A percentile compares a stretch with the other conserved stretches of the same genome.
Evolutionary conservation across 305 asterid genomes (phyloP).

Genomic region (Fraxinus latifolia): DNA sequence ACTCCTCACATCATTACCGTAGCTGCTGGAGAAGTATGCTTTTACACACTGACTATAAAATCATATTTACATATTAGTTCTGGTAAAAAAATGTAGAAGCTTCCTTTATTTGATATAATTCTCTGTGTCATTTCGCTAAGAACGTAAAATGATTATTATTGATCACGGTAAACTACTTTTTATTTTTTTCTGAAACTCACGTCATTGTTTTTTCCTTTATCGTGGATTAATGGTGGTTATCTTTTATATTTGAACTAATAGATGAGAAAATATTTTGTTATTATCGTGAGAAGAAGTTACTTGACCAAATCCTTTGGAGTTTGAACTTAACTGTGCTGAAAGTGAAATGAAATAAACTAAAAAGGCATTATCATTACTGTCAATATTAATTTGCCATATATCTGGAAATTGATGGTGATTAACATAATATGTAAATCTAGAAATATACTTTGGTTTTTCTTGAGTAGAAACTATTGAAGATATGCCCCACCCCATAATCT

Average conservation of each 20-base stretch:
- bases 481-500: not conserved
- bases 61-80: not conserved
- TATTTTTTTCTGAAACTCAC: not conserved
- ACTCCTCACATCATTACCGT: slow-evolving; percentile 27
- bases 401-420: not conserved
- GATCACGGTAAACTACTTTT: not conserved
- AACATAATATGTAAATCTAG: not conserved
- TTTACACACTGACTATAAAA: not conserved
- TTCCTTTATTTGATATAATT: not conserved
- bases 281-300: not conserved
- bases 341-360: not conserved
- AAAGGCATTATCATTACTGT: not conserved
- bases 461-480: not conserved
- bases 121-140: not conserved
- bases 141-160: not conserved
- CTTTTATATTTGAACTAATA: not conserved
- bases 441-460: not conserved
- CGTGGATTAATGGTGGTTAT: not conserved
- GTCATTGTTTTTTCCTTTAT: not conserved
- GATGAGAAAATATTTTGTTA: not conserved
- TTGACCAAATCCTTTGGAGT: not conserved
- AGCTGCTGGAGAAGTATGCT: slow-evolving; percentile 25
- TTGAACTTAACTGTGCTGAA: not conserved
- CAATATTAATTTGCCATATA: not conserved
- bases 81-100: not conserved